Base-by-base conservation (phyloP, 345 rosid species). In the Lepidium africanum region DNA sequence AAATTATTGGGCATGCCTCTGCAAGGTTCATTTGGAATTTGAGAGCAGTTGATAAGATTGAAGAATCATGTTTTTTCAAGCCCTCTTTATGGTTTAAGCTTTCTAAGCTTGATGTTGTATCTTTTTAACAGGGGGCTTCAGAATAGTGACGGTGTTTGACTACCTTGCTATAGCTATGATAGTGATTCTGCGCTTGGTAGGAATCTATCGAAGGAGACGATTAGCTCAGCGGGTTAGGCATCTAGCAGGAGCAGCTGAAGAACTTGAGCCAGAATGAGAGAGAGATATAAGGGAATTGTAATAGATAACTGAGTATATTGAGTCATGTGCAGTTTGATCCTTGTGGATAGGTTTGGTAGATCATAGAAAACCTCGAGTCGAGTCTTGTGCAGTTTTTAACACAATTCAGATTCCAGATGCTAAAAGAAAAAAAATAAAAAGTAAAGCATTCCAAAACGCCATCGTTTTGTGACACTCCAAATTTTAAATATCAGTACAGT, bases 131-230 rank as follows among this genome's bases (percentile, higher is more conserved):
- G 92, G 92, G 19, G 76, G 85, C 6, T n/a, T 85, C 49, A 84
- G 85, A 64, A 71, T 85, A 50, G 78, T 79, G 45, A 72, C 82
- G n/a, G 62, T 85, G 67, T 86, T 91, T 38, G 92, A 91, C 70
- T 84, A 75, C 37, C 51, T 68, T 30, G 92, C 92, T 10, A 73
- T 88, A 9, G 58, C 73, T 21, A 70, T 85, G 68, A 81, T 86
- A 25, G 23, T 88, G 51, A 70, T 82, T 66, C 86, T 91, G 32
- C 89, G 91, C 48, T 43, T 88, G 68, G 74, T 85, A 5, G 91
- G 96, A 66, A 61, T 81, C 3, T 81, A 71, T 59, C 81, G 76
- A 45, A 80, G 87, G 52, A 67, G 84, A n/a, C 82, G 83, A 19
- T 84, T 83, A 25, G 68, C 77, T 60, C 87, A 77, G 72, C 89